A percentile compares a stretch with the other conserved stretches of the same genome.
Conservation (phyloP, 306 rosid species). For the Cucumis hystrix region DNA sequence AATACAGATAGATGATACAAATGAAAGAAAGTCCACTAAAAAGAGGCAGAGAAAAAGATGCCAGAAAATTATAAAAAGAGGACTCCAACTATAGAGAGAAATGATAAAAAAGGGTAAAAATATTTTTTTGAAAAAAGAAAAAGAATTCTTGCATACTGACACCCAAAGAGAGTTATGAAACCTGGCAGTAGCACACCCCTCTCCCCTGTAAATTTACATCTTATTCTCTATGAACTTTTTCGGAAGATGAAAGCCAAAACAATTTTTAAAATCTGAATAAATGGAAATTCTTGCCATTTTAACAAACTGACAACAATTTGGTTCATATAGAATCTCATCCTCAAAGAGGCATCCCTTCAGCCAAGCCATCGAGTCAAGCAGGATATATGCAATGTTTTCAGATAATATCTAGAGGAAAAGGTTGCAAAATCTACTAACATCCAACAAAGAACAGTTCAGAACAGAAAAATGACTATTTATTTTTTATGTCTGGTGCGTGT, state of each 20-base stretch:
- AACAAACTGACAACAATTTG: neutral
- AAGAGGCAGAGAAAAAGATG: neutral
- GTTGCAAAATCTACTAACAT: neutral
- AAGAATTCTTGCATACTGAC: neutral
- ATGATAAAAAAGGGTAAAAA: neutral
- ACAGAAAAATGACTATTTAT: neutral
- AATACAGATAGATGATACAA: neutral
- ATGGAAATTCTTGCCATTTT: neutral
- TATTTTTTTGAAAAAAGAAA: neutral
- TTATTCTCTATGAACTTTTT: neutral
- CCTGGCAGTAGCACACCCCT: neutral
- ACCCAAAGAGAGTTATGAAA: neutral
- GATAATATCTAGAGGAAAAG: neutral
- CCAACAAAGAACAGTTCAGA: neutral
- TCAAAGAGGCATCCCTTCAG: neutral
- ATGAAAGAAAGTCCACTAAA: neutral
- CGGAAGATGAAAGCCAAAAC: neutral
- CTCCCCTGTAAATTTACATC: neutral
- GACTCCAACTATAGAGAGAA: neutral
- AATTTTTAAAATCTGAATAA: neutral
- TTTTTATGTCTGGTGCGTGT: too few species aligned
- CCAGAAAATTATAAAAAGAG: neutral
- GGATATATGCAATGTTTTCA: neutral
- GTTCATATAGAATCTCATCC: neutral
- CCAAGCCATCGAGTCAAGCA: neutral